These are phyloP conservation scores for Glycyrrhiza uralensis DNA, from an alignment of 306 rosid genomes.

Conservation along the genomic window DNA sequence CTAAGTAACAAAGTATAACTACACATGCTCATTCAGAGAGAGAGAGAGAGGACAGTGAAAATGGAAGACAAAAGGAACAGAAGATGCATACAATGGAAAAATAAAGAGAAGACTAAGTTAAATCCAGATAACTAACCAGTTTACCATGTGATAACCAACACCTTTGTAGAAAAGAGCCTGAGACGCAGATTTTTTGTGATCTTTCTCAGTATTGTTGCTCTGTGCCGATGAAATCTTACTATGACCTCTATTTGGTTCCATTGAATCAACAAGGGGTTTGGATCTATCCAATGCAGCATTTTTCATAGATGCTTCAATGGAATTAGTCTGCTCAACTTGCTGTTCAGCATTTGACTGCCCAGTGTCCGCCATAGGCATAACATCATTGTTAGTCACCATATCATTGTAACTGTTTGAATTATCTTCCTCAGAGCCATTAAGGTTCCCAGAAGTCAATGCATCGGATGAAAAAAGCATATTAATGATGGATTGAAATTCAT, in stretches of 20 bases:
- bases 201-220: conserved; percentile 58
- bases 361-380: conserved; percentile 27
- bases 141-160: conserved; percentile 94
- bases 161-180: conserved; percentile 68
- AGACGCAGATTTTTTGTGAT: conserved; percentile 71
- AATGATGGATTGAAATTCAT: conserved; percentile 88
- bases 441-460: conserved; percentile 43
- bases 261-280: conserved; percentile 19
- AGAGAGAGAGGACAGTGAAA: not conserved
- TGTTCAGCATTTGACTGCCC: conserved; percentile 41
- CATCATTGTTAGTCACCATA: conserved; percentile 36
- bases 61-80: not conserved
- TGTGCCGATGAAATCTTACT: conserved; percentile 40
- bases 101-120: not conserved
- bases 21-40: not conserved
- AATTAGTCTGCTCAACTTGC: conserved; percentile 40
- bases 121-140: conserved; percentile 81
- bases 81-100: not conserved
- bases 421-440: conserved; percentile 52
- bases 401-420: conserved; percentile 38
- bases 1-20: conserved; percentile 1
- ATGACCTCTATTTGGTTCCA: conserved; percentile 44
- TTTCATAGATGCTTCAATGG: conserved; percentile 40
- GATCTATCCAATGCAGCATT: conserved; percentile 28
- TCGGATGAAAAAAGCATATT: conserved; percentile 52